These are phyloP conservation scores for Chrysoporthe deuterocubensis DNA, from an alignment of 2,329 filamentous ascomycete genomes.

Conservation along the genomic window DNA sequence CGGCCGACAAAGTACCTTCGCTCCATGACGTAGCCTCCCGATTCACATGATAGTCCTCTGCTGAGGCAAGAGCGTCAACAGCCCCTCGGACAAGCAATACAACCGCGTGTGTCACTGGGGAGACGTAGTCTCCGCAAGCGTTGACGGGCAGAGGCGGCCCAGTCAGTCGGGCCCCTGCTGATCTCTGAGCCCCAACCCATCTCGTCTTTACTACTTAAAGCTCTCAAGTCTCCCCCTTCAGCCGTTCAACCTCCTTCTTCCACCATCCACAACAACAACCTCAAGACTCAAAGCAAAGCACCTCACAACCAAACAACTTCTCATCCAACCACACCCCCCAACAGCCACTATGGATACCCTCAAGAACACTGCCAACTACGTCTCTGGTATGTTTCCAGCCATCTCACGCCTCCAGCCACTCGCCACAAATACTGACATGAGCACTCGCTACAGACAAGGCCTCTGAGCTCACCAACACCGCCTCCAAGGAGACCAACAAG, in stretches of 20 bases:
- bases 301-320: constrained; percentile 26
- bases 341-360: constrained; percentile 45
- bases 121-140: background rate
- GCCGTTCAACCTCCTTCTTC: background rate
- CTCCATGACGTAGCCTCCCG: constrained; percentile 10
- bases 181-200: background rate
- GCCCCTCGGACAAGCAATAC: background rate
- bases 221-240: background rate
- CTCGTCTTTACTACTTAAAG: constrained; percentile 9
- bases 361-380: constrained; percentile 62
- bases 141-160: background rate
- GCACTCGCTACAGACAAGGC: constrained; percentile 29
- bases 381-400: constrained; percentile 56
- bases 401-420: background rate
- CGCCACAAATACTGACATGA: background rate
- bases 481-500: constrained; percentile 66
- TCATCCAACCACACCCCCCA: constrained; percentile 23
- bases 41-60: constrained; percentile 10
- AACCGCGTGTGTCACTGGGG: constrained; percentile 5
- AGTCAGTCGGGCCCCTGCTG: constrained; percentile 1
- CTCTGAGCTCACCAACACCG: constrained; percentile 41
- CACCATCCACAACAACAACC: constrained; percentile 18
- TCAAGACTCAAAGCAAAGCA: constrained; percentile 12
- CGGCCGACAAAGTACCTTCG: background rate
- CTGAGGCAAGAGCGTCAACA: constrained; percentile 6